Percentiles rank a stretch among this genome's conserved stretches.
These are phyloP conservation scores for Fusarium graminum DNA, from an alignment of 2,329 filamentous ascomycete genomes.

Conservation along the genomic window DNA sequence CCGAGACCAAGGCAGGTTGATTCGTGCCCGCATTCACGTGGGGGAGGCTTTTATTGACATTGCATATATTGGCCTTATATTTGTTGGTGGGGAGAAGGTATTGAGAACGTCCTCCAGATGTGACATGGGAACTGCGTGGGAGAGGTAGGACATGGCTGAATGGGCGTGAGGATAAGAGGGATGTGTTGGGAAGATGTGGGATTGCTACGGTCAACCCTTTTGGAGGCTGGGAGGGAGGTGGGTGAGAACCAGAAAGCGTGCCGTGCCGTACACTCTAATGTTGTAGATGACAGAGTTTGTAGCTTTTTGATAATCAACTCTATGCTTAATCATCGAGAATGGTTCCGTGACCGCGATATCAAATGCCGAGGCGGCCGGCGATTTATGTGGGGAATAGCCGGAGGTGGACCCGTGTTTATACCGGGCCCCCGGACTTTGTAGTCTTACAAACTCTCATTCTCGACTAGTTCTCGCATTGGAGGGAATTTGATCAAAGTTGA, in stretches of 20 bases:
- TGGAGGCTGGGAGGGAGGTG: background rate
- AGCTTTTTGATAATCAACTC: background rate
- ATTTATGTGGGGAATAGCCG: conserved; percentile 7
- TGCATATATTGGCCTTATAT: conserved; percentile 1
- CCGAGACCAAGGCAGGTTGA: conserved; percentile 30
- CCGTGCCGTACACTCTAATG: conserved; percentile 14
- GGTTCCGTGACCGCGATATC: conserved; percentile 1
- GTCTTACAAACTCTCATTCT: background rate
- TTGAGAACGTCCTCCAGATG: conserved; percentile 14
- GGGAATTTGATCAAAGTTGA: background rate
- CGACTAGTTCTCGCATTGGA: background rate
- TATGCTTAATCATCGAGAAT: background rate
- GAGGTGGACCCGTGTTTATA: background rate
- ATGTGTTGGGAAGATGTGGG: background rate
- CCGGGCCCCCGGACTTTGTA: background rate
- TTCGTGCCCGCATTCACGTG: conserved; percentile 42
- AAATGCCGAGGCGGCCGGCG: conserved; percentile 5
- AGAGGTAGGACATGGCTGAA: conserved; percentile 8
- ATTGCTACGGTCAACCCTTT: conserved; percentile 6
- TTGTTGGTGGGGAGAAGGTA: background rate
- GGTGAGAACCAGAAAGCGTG: conserved; percentile 1
- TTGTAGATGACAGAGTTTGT: background rate
- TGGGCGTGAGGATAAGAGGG: conserved; percentile 25
- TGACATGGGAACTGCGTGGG: conserved; percentile 8
- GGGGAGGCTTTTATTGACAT: conserved; percentile 10